Conservation (phyloP, 2,329 filamentous ascomycete species). For the Botrytis tulipae region DNA sequence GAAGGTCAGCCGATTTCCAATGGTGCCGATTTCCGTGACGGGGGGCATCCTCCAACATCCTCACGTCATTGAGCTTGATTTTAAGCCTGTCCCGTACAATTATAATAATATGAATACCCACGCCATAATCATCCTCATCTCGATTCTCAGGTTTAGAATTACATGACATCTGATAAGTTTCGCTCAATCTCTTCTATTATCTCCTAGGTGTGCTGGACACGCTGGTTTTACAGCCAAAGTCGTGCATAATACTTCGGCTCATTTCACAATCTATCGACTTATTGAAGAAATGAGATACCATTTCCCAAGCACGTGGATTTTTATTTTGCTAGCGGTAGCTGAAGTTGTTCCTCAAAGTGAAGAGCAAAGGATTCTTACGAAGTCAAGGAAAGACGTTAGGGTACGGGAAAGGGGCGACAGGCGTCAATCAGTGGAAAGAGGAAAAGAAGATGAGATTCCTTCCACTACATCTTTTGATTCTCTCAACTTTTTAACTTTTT, state of each 20-base stretch:
- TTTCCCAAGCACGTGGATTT: conserved; percentile 14
- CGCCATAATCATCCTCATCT: conserved; percentile 20
- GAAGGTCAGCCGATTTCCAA: conserved; percentile 30
- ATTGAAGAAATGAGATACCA: conserved; percentile 14
- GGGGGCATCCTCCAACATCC: conserved; percentile 30
- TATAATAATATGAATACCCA: conserved; percentile 20
- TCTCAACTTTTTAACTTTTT: conserved; percentile 16
- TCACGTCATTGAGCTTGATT: conserved; percentile 31
- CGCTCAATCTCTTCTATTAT: conserved; percentile 20
- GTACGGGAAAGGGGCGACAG: conserved; percentile 7
- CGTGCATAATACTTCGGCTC: conserved; percentile 19
- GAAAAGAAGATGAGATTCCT: conserved; percentile 3
- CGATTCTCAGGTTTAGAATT: conserved; percentile 17
- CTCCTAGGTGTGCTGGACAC: conserved; percentile 21
- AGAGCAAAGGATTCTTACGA: conserved; percentile 9
- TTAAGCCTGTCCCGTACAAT: conserved; percentile 9
- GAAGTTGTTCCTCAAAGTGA: conserved; percentile 14
- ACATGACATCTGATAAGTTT: conserved; percentile 19
- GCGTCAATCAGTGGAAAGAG: conserved; percentile 4
- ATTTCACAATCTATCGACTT: conserved; percentile 15
- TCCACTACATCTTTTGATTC: conserved; percentile 13
- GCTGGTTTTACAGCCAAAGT: conserved; percentile 20
- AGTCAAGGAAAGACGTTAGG: conserved; percentile 5
- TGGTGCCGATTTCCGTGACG: conserved; percentile 25
- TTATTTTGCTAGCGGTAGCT: conserved; percentile 2